Base-by-base conservation (phyloP, 495 filamentous ascomycete genomes). In the Talaromyces trachyspermus region DNA sequence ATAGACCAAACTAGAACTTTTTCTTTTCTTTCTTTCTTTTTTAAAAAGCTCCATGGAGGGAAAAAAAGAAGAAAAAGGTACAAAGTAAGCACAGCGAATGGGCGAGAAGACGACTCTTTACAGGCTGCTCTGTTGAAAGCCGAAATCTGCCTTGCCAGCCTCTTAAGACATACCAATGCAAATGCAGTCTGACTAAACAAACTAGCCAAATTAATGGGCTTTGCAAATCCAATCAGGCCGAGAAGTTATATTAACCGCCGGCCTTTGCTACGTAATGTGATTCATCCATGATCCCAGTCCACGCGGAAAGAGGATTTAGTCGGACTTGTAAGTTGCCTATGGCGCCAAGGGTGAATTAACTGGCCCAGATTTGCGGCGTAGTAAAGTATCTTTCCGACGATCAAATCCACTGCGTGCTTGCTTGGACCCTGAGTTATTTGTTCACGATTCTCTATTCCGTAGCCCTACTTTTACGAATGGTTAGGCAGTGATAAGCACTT, bases 271-370 rank as follows among this genome's bases (percentile, higher is more conserved):
- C n/a, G n/a, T n/a, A n/a, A n/a, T 33, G 17, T 33, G 30, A 33
- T 33, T 14, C 17, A 33, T 33, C 30, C 30, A 33, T n/a, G n/a
- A n/a, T n/a, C n/a, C n/a, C n/a, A n/a, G 17, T n/a, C 30, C 30
- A 33, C 7, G 1, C 11, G 30, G 30, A 33, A 14, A 14, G 11
- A 1, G 30, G 30, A 14, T 3, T 33, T 33, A n/a, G n/a, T 14
- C 17, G 11, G 6, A 36, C 12, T 36, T 18, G 33, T n/a, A n/a
- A n/a, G n/a, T n/a, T n/a, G 33, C 19, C 14, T 18, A 36, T n/a
- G 19, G 33, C 33, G 33, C 33, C 19, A 36, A 36, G 33, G 33
- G n/a, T 36, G 33, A 36, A 36, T 36, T 36, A 9, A 36, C 33
- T n/a, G n/a, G n/a, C n/a, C 14, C 33, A 18, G 6, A 36, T 18